Evolutionary conservation across 176 grass and related monocot species (phyloP), one percentile per base, ranked within the genome.

Genomic region (Avena insularis): DNA sequence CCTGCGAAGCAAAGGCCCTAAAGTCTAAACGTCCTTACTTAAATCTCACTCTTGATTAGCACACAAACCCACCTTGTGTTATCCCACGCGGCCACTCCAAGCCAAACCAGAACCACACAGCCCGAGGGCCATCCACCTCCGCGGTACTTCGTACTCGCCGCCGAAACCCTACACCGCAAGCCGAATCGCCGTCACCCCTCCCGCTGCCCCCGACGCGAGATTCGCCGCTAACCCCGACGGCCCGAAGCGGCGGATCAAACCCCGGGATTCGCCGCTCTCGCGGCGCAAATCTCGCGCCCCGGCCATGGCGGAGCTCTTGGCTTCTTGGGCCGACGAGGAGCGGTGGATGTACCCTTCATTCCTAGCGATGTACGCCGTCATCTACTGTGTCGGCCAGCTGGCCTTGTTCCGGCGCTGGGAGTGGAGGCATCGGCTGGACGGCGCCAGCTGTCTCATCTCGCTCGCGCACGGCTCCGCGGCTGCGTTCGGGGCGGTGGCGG

Each of bases 361-460:
- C 85, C 87, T 94, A 15, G 82, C 79, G 17, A 87, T 91, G 66
- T 98, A 96, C 88, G 68, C 68, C 36, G 25, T 78, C 73, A 90
- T 96, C 46, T 98, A 98, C 83, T 49, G 87, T 25, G 36, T 73
- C 45, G 90, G 92, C 35, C 90, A 91, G 46, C 87, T 90, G 36
- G 16, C 60, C 12, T 36, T 96, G 38, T 94, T 98, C 82, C 89
- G 89, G 60, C 85, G 93, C 38, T 98, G 94, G 97, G 82, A 53
- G 57, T 69, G 17, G 83, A 87, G 90, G 82, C 53, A 64, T 61
- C 89, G 92, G 11, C 83, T 90, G 2, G 97, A 93, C 63, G 97
- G 92, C 29, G 93, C 97, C 17, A 98, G 94, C 87, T 98, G 94
- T 83, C 90, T 98, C 80, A 96, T 98, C 79, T 98, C 92, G 5